Percentiles rank a stretch among this genome's conserved stretches.
phyloP scores from a whole-genome alignment of 2,329 filamentous ascomycete species.

The Colletotrichum chlorophyti region DNA sequence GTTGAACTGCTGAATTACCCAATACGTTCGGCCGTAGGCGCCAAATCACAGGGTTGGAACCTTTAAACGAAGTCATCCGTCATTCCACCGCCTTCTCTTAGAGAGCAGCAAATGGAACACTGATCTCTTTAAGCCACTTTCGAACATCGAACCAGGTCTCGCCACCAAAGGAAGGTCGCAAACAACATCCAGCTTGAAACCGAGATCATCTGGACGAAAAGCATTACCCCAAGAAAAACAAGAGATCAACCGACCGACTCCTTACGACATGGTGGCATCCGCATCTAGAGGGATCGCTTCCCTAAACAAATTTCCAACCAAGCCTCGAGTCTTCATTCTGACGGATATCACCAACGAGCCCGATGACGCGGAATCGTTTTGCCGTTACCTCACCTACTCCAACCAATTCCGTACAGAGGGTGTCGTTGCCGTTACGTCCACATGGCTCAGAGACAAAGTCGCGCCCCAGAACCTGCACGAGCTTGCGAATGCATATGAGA shows the following conservation, averaged over 20 bases:
- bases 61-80: background rate
- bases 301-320: constrained; percentile 27
- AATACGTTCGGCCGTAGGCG: background rate
- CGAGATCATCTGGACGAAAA: no score
- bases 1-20: background rate
- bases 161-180: no score
- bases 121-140: no score
- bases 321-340: constrained; percentile 47
- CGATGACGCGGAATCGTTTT: constrained; percentile 51
- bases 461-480: constrained; percentile 49
- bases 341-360: constrained; percentile 55
- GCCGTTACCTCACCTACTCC: constrained; percentile 51
- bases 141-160: no score
- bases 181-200: no score
- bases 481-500: constrained; percentile 50
- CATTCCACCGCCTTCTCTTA: background rate
- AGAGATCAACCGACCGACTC: background rate
- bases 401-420: constrained; percentile 55
- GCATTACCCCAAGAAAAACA: background rate
- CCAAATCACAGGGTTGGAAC: background rate
- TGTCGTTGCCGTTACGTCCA: constrained; percentile 52
- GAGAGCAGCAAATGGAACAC: no score
- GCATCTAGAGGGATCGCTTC: background rate
- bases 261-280: background rate
- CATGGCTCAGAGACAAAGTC: constrained; percentile 49